These are phyloP conservation scores for Daldinia sp. DNA, from an alignment of 2,329 filamentous ascomycete genomes.

Conservation along the genomic window DNA sequence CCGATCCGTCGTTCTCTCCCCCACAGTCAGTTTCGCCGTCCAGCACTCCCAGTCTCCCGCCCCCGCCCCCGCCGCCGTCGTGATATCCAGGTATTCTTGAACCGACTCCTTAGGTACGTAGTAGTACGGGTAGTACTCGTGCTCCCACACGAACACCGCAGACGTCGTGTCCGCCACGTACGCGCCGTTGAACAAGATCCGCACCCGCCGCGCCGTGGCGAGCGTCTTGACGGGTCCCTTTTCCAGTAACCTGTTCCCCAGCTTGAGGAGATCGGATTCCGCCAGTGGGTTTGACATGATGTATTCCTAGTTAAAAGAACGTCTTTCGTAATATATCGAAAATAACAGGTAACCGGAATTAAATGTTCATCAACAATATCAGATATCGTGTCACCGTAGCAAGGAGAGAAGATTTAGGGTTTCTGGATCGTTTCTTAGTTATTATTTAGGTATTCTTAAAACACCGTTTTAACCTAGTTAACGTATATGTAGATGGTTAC, in stretches of 20 bases:
- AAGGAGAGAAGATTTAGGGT: neutral
- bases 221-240: slow-evolving; percentile 51
- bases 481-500: neutral
- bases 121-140: slow-evolving; percentile 52
- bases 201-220: slow-evolving; percentile 50
- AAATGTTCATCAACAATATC: too few relatives aligned
- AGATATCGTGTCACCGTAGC: neutral
- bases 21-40: slow-evolving; percentile 39
- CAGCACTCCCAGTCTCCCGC: neutral
- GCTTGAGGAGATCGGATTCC: slow-evolving; percentile 43
- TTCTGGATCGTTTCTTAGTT: neutral
- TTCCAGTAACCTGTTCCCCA: slow-evolving; percentile 44
- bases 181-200: slow-evolving; percentile 48
- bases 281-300: slow-evolving; percentile 32
- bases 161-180: slow-evolving; percentile 53
- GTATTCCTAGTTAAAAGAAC: neutral
- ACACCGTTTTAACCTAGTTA: neutral
- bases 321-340: neutral
- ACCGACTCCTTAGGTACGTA: slow-evolving; percentile 50
- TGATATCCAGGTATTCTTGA: neutral
- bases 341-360: too few relatives aligned
- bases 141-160: slow-evolving; percentile 55
- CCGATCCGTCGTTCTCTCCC: slow-evolving; percentile 36
- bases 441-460: slow-evolving; percentile 1
- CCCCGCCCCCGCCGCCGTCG: too few relatives aligned